Conservation (phyloP, 176 grass and related monocot species). For the Raddia distichophylla region DNA sequence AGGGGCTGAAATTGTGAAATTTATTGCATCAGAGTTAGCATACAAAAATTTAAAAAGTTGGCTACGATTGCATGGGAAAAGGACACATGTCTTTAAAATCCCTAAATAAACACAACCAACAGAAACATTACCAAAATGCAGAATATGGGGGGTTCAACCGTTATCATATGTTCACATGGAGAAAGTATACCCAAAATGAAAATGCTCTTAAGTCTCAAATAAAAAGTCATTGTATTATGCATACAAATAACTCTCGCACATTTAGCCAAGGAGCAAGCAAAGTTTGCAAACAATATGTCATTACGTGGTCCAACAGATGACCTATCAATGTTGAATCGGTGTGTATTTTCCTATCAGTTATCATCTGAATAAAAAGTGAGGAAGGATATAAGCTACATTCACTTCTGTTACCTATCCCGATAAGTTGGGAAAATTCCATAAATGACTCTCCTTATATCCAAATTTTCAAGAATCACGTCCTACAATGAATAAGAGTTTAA, state of each 20-base stretch:
- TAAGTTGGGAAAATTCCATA: constrained; percentile 98
- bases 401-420: constrained; percentile 70
- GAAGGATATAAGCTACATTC: neutral
- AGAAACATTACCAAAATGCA: constrained; percentile 3
- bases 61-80: neutral
- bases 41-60: constrained; percentile 4
- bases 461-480: constrained; percentile 60
- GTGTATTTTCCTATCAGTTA: constrained; percentile 3
- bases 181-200: constrained; percentile 20
- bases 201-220: neutral
- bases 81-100: neutral
- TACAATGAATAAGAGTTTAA: constrained; percentile 43
- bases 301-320: neutral
- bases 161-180: neutral
- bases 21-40: constrained; percentile 27
- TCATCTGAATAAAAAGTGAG: constrained; percentile 3
- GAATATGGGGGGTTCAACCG: neutral
- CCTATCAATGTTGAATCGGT: neutral
- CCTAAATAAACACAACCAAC: neutral
- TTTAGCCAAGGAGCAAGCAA: constrained; percentile 11
- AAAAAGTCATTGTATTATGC: neutral
- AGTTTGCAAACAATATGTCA: neutral
- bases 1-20: constrained; percentile 66
- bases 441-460: constrained; percentile 93
- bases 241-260: constrained; percentile 1